Evolutionary conservation across 2,329 filamentous ascomycete genomes (phyloP), one percentile per base, ranked within the genome.

Genomic region (Pseudovirgaria hyperparasitica): DNA sequence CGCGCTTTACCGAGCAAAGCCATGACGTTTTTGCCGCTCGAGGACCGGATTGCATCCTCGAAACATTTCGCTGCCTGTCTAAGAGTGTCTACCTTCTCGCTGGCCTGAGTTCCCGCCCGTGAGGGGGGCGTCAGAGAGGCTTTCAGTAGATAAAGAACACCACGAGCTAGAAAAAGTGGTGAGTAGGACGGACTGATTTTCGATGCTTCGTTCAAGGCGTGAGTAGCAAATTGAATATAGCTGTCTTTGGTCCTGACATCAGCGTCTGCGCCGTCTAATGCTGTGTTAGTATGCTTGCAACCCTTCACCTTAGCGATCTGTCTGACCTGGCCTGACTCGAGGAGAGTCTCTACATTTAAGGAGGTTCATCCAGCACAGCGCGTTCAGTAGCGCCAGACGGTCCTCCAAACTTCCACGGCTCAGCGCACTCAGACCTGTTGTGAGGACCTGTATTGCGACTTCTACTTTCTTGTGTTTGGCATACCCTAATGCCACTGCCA

Each of bases 401-500:
- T 94, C 86, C 40, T 86, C 79, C 22, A 76, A 70, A 36, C 73
- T 77, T 19, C 65, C 67, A 42, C 73, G 74, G 30, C 65, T 67
- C 43, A 84, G 73, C 41, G 80, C 82, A 34, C 70, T 67, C 41
- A 82, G 65, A 25, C 82, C 84, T 44, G 82, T 79, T 26, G 76
- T 72, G 40, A 79, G 55, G 29, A 79, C 73, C 35, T 77, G 72
- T 34, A 79, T 70, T 27, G 73, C 74, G 58, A 90, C 81, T 48
- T 94, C 86, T 35, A 90, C 72, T 59, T 92, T 92, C 48, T 78
- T 76, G 59, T 93, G 84, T 60, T 96, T 98, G 21, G 90, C 87
- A 49, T 98, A 98, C 25, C 87, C 87, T 32, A 96, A 67, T 22
- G 92, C 82, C 39, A 96, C 90, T n/a, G 84, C 87, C 66, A 98